Base-by-base conservation (phyloP, 2,329 filamentous ascomycete genomes). In the Ophiostoma australiae region DNA sequence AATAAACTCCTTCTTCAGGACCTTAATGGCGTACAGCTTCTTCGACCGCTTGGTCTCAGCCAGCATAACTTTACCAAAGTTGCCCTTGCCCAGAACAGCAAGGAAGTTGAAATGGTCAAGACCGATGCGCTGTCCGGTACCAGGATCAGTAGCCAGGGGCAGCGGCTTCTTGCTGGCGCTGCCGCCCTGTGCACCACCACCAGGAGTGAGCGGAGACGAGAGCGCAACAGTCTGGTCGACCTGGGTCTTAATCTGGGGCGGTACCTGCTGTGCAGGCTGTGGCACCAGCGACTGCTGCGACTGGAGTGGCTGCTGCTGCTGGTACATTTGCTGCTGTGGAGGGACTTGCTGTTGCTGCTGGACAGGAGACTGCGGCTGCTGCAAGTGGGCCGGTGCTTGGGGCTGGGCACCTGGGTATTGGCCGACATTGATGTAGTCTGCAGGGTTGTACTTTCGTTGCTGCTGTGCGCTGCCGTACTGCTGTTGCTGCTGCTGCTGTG, bases 61-160 rank as follows among this genome's bases (percentile, higher is more conserved):
- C 80, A 99, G 84, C 95, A 99, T 99, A 82, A 99, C 95, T 82
- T 99, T 99, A 80, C 95, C 95, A 78, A 99, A 99, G 82, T 99
- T 99, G 83, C 95, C 95, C 82, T 99, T 99, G 78, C 95, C 95
- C 74, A 99, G 87, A 70, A 99, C 95, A 74, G 96, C 94, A 75
- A 99, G 86, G 86, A 99, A 99, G 80, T 99, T 99, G 86, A 99
- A 99, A 81, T 99, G 94, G 79, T 99, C 96, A 66, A 99, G 84
- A 23, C 95, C 95, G 78, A 99, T 98, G 70, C 94, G 89, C 77
- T 90, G 87, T 41, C 91, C 91, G 71, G 90, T 93, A 58, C 92
- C 91, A 3, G 87, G 84, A 72, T 90, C 85, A 73, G 88, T 92
- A 31, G 90, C 90, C 67, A 88, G 83, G n/a, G 91, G 91, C 44